Percentiles rank a stretch among this genome's conserved stretches.
These are phyloP conservation scores for Schizosaccharomyces osmophilus DNA, from an alignment of 805 yeast genomes.

Conservation along the genomic window DNA sequence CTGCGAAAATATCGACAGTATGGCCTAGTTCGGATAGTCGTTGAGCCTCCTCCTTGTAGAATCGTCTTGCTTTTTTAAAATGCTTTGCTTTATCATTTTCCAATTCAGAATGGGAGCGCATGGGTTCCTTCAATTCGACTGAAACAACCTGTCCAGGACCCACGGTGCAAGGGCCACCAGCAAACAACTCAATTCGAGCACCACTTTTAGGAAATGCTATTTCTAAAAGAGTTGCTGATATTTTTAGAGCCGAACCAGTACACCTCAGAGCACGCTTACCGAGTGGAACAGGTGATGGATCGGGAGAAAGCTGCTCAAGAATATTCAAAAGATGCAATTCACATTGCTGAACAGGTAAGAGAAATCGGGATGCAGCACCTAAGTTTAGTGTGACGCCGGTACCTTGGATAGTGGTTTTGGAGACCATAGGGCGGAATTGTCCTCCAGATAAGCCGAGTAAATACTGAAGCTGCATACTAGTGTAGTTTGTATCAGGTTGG, in stretches of 20 bases:
- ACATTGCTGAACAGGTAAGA: conserved; percentile 48
- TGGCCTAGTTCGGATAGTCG: conserved; percentile 52
- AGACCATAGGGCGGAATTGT: background rate
- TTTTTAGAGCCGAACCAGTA: conserved; percentile 74
- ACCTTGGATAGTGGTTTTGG: background rate
- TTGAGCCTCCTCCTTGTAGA: conserved; percentile 48
- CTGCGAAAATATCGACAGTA: conserved; percentile 73
- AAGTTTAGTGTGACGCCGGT: conserved; percentile 3
- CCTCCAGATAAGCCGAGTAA: conserved; percentile 27
- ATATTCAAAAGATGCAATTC: conserved; percentile 63
- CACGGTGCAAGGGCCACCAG: conserved; percentile 87
- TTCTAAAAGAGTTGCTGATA: conserved; percentile 63
- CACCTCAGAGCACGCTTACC: conserved; percentile 62
- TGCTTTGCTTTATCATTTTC: conserved; percentile 77
- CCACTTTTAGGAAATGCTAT: conserved; percentile 66
- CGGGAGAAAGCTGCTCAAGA: conserved; percentile 51
- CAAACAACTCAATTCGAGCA: conserved; percentile 67
- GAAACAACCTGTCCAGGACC: conserved; percentile 88
- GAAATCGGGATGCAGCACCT: conserved; percentile 21
- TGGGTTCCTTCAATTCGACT: conserved; percentile 75
- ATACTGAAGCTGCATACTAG: conserved; percentile 28
- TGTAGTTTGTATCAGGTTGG: conserved; percentile 69
- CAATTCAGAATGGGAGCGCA: conserved; percentile 88
- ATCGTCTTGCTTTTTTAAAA: conserved; percentile 62
- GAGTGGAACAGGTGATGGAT: conserved; percentile 71